Evolutionary conservation across 2,329 filamentous ascomycete species (phyloP).

Genomic region (Elsinoe batatas): DNA sequence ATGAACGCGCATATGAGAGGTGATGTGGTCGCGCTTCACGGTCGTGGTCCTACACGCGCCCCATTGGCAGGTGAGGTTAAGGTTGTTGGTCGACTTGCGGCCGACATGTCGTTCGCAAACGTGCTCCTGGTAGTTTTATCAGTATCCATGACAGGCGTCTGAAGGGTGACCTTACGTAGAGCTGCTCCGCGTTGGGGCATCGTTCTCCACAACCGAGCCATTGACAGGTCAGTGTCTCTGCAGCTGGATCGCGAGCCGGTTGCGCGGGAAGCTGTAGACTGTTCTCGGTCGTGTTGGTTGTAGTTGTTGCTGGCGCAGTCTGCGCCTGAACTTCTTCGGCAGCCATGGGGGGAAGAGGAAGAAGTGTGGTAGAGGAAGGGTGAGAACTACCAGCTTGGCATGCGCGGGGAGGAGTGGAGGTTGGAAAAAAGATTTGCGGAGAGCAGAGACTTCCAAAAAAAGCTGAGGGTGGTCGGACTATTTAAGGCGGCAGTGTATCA

Average conservation of each 20-base stretch:
- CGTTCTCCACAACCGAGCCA: constrained; percentile 55
- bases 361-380: not conserved
- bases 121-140: constrained; percentile 59
- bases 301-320: not conserved
- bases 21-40: constrained; percentile 98
- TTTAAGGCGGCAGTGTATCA: not conserved
- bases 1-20: constrained; percentile 95
- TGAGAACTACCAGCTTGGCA: not conserved
- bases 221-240: constrained; percentile 46
- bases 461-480: not conserved
- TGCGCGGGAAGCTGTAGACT: constrained; percentile 19
- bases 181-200: constrained; percentile 47
- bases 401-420: not conserved
- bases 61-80: constrained; percentile 96
- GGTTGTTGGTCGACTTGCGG: constrained; percentile 97
- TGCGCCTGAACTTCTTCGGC: constrained; percentile 11
- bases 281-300: not conserved
- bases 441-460: not conserved
- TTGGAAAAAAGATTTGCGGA: not conserved
- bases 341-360: constrained; percentile 8
- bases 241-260: constrained; percentile 23
- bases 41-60: constrained; percentile 91
- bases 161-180: constrained; percentile 45
- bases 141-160: constrained; percentile 15
- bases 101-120: constrained; percentile 97